Conservation (phyloP, 768 basidiomycete species). For the Mycena kentingensis region DNA sequence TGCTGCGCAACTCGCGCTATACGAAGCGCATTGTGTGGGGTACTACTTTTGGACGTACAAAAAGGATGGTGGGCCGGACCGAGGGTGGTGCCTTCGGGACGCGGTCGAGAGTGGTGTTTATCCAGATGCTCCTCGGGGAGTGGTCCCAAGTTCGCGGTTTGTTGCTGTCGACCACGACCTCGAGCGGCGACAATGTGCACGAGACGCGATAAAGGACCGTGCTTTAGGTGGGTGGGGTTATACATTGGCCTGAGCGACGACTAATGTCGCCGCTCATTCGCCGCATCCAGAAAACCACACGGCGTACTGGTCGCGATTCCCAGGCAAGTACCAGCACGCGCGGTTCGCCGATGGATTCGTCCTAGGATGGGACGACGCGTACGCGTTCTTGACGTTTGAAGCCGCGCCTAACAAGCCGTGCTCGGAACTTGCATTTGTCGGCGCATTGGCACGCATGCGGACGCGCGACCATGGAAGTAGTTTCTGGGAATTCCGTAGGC, state of each 20-base stretch:
- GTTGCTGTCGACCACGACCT: too few species aligned
- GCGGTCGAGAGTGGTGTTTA: constrained; percentile 64
- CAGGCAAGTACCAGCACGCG: constrained; percentile 64
- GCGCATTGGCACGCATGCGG: constrained; percentile 56
- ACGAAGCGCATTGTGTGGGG: constrained; percentile 64
- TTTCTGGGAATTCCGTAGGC: constrained; percentile 70
- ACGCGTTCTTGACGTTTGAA: constrained; percentile 48
- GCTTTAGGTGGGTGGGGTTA: constrained; percentile 35
- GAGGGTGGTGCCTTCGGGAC: constrained; percentile 74
- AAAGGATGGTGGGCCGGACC: constrained; percentile 65
- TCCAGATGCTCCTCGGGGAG: too few species aligned
- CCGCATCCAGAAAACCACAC: constrained; percentile 37
- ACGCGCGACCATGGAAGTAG: constrained; percentile 45
- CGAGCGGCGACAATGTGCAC: too few species aligned
- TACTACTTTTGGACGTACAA: constrained; percentile 89
- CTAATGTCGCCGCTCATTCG: constrained; percentile 3
- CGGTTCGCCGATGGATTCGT: constrained; percentile 67
- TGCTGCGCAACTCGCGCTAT: constrained; percentile 65
- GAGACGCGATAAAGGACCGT: constrained; percentile 29
- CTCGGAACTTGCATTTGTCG: constrained; percentile 65
- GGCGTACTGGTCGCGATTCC: constrained; percentile 48
- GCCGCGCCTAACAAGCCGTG: constrained; percentile 28
- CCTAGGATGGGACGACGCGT: constrained; percentile 73
- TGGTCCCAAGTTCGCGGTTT: constrained; percentile 48
- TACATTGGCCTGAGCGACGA: constrained; percentile 5